A percentile compares a stretch with the other conserved stretches of the same genome.
These are phyloP conservation scores for Annulohypoxylon bovei DNA, from an alignment of 495 filamentous ascomycete species.

Conservation along the genomic window DNA sequence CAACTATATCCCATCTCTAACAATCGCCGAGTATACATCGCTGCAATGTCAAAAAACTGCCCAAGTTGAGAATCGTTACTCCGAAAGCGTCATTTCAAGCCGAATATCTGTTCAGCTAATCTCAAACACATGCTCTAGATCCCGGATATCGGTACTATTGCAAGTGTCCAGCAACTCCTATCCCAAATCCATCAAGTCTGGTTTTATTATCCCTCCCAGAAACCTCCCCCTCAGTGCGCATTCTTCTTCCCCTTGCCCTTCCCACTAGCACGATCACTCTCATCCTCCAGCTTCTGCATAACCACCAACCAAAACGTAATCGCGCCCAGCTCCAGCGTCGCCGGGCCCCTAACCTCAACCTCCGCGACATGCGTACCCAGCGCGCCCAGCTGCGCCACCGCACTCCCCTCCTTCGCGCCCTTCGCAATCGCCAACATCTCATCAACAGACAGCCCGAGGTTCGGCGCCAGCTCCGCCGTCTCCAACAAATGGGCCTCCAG, in stretches of 20 bases:
- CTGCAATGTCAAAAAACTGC: no score
- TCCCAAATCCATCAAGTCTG: no score
- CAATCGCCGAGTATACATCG: no score
- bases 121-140: not conserved
- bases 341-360: constrained; percentile 14
- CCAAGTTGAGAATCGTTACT: not conserved
- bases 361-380: constrained; percentile 32
- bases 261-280: not conserved
- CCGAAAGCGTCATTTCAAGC: not conserved
- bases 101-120: not conserved
- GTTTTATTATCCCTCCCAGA: not conserved
- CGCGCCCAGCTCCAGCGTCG: constrained; percentile 27
- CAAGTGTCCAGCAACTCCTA: no score
- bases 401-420: constrained; percentile 9
- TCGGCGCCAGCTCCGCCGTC: constrained; percentile 34
- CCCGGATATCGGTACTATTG: no score
- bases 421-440: constrained; percentile 25
- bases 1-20: no score
- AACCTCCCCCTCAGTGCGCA: not conserved
- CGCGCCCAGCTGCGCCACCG: constrained; percentile 30
- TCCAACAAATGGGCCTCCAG: constrained; percentile 38
- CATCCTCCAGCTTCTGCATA: constrained; percentile 10
- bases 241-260: not conserved
- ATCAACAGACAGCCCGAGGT: constrained; percentile 24
- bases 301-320: constrained; percentile 44